Conservation (phyloP, 768 basidiomycete species). For the Termitomyces sp. region DNA sequence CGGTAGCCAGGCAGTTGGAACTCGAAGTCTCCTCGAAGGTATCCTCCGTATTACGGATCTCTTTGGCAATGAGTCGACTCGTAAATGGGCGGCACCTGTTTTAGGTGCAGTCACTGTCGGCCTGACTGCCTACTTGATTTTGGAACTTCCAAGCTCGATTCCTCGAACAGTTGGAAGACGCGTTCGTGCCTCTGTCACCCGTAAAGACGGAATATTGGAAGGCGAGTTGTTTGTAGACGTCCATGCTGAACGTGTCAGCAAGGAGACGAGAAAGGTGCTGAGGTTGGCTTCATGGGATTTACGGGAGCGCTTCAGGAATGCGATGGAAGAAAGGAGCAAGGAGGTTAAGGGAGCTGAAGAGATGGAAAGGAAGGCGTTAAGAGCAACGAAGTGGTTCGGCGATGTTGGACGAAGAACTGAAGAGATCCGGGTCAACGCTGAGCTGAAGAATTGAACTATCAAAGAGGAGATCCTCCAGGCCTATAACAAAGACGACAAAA, state of each 20-base stretch:
- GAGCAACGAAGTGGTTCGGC: constrained; percentile 72
- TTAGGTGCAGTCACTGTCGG: constrained; percentile 76
- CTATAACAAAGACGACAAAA: constrained; percentile 8
- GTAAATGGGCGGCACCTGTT: constrained; percentile 86
- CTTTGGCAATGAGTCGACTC: constrained; percentile 72
- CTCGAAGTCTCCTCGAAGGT: constrained; percentile 75
- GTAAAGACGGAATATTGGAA: constrained; percentile 34
- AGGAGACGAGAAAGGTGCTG: constrained; percentile 92
- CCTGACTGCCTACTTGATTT: constrained; percentile 72
- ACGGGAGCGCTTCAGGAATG: constrained; percentile 71
- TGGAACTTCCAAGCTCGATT: constrained; percentile 85
- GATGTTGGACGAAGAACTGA: constrained; percentile 45
- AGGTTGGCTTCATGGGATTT: constrained; percentile 89
- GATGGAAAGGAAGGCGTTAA: constrained; percentile 61
- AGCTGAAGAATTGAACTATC: constrained; percentile 7
- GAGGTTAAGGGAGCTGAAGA: constrained; percentile 81
- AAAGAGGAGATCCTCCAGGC: neutral
- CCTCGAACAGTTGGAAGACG: constrained; percentile 88
- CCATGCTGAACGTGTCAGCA: constrained; percentile 66
- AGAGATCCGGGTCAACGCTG: constrained; percentile 33
- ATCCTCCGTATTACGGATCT: constrained; percentile 72
- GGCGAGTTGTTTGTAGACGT: constrained; percentile 60
- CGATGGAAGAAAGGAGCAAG: constrained; percentile 74
- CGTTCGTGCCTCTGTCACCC: constrained; percentile 61
- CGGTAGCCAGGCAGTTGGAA: constrained; percentile 77